Base-by-base conservation (phyloP, 2,329 filamentous ascomycete species). In the Torrubiella hemipterigena region DNA sequence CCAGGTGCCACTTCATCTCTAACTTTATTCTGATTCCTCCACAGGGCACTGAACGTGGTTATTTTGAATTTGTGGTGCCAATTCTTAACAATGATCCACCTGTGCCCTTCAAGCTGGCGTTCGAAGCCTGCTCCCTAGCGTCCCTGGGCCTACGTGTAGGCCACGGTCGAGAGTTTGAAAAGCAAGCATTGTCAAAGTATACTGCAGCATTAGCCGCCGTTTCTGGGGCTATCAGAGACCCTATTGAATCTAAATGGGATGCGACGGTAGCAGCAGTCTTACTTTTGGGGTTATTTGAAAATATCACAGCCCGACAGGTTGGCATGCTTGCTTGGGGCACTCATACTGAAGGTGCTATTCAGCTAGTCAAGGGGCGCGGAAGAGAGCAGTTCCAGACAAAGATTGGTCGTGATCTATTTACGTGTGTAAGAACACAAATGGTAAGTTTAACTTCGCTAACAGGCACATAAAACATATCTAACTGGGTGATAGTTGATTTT, bases 331-430 rank as follows among this genome's bases (percentile, higher is more conserved):
- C 71, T 2, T 78, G 73, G 73, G 70, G 69, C 4, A 72, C 71
- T 8, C 73, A 78, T 42, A 65, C 71, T n/a, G 68, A 76, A 37
- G 73, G 72, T 4, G 73, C 73, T n/a, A 65, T 77, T 19, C 66
- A 73, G 40, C 55, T 77, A 2, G 68, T 73, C 32, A 71, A 68
- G 45, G 61, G 65, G 8, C 63, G 73, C 27, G 70, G 72, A 5
- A 65, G 61, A 41, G 63, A 67, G 38, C 69, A 74, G 42, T 46
- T 73, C 8, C 54, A 56, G 25, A 72, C 67, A 11, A 65, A 63
- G 46, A 54, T 59, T 3, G 73, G 72, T 1, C 47, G 67, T 19
- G 57, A 63, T 33, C 57, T 78, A 11, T 77, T 77, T 44, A 59
- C 71, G 29, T 66, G 67, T 7, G 72, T 77, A 12, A 59, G 73